These are phyloP conservation scores for Microthyrium microscopicum DNA, from an alignment of 2,329 filamentous ascomycete species.

Conservation along the genomic window DNA sequence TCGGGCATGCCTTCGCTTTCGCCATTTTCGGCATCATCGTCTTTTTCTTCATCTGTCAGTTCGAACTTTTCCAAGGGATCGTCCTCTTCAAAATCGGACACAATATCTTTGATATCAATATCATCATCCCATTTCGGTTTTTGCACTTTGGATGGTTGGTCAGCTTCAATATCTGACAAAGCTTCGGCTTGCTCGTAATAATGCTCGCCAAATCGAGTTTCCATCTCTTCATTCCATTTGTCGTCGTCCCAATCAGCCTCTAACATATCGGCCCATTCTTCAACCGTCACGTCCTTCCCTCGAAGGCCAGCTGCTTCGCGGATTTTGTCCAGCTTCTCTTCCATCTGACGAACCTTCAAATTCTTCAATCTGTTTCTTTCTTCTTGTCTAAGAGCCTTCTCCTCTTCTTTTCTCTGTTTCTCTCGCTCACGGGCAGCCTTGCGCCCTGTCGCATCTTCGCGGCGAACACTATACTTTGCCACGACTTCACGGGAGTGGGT, in stretches of 20 bases:
- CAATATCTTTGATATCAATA: conserved; percentile 85
- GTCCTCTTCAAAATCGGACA: conserved; percentile 69
- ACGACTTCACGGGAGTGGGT: conserved; percentile 81
- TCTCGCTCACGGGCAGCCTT: conserved; percentile 67
- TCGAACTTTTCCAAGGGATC: conserved; percentile 32
- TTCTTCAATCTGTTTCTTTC: conserved; percentile 74
- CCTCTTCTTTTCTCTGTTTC: conserved; percentile 58
- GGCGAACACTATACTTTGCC: conserved; percentile 65
- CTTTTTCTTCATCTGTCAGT: conserved; percentile 37
- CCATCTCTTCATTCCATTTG: conserved; percentile 84
- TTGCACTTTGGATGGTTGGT: conserved; percentile 42
- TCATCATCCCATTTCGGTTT: conserved; percentile 94
- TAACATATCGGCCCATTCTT: conserved; percentile 72
- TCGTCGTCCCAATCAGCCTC: conserved; percentile 81
- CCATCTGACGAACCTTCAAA: conserved; percentile 79
- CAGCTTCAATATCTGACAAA: conserved; percentile 13
- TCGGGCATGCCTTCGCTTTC: conserved; percentile 14
- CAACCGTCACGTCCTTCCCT: conserved; percentile 49
- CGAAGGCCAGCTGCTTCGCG: conserved; percentile 72
- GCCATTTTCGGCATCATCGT: conserved; percentile 19
- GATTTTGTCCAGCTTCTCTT: conserved; percentile 73
- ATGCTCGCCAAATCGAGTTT: conserved; percentile 67
- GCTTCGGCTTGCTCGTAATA: conserved; percentile 63
- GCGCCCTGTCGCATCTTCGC: conserved; percentile 65
- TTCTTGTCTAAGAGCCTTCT: conserved; percentile 57